Percentiles rank a stretch among this genome's conserved stretches.
Evolutionary conservation across 2,329 filamentous ascomycete species (phyloP).

Genomic region (Sporothrix inflata): DNA sequence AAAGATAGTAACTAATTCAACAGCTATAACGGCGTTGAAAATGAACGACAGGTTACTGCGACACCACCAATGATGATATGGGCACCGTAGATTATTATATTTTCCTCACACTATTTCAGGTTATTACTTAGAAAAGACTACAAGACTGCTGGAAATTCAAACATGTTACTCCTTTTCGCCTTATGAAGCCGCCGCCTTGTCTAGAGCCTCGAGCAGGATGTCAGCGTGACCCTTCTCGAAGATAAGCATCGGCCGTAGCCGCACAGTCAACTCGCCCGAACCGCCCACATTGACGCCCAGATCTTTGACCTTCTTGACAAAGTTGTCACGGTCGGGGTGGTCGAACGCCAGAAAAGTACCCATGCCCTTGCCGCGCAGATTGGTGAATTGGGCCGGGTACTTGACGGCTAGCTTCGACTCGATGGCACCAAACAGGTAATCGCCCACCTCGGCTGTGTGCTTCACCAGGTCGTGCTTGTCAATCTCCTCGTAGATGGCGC

Average conservation of each 20-base stretch:
- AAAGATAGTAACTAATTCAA: no score
- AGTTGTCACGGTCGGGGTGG: conserved; percentile 75
- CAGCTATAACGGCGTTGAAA: no score
- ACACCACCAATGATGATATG: no score
- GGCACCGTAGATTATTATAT: no score
- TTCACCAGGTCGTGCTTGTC: conserved; percentile 75
- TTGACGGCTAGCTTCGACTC: conserved; percentile 66
- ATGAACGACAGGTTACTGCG: no score
- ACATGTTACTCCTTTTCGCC: no score
- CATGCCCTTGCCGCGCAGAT: conserved; percentile 83
- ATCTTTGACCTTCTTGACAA: conserved; percentile 76
- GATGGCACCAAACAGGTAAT: conserved; percentile 75
- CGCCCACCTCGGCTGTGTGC: conserved; percentile 75
- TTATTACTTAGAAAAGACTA: no score
- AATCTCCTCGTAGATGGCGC: conserved; percentile 80
- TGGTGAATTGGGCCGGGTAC: conserved; percentile 78
- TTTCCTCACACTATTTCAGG: no score
- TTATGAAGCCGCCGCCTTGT: conserved; percentile 61
- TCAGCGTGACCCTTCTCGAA: conserved; percentile 92
- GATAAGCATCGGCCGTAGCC: conserved; percentile 85
- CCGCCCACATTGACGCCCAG: conserved; percentile 88
- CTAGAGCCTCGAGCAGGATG: conserved; percentile 75
- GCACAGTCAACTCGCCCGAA: conserved; percentile 72
- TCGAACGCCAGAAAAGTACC: conserved; percentile 96
- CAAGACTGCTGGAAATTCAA: no score